Percentiles rank a stretch among this genome's conserved stretches.
phyloP scores from a whole-genome alignment of 2,329 filamentous ascomycete genomes.

The Plenodomus biglobosus region DNA sequence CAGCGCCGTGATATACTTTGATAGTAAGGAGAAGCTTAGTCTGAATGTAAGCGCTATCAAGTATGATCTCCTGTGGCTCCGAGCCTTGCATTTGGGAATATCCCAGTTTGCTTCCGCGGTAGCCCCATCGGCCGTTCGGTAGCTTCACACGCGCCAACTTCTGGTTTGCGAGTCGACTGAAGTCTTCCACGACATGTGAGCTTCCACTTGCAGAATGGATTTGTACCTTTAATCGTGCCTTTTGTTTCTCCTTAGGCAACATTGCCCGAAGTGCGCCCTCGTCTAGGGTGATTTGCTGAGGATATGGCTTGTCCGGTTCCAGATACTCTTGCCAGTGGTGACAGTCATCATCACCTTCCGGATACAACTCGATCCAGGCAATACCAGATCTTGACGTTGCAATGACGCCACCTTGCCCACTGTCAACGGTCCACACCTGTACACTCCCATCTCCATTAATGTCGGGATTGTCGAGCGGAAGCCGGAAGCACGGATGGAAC shows the following conservation, averaged over 20 bases:
- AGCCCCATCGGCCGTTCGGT: slow-evolving; percentile 72
- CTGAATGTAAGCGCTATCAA: slow-evolving; percentile 64
- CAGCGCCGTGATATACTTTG: slow-evolving; percentile 73
- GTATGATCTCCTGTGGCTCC: slow-evolving; percentile 70
- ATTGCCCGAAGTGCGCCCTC: slow-evolving; percentile 73
- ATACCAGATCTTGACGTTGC: slow-evolving; percentile 82
- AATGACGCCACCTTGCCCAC: slow-evolving; percentile 72
- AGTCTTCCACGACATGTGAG: slow-evolving; percentile 74
- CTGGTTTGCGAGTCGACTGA: slow-evolving; percentile 63
- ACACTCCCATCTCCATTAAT: slow-evolving; percentile 69
- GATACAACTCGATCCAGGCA: slow-evolving; percentile 80
- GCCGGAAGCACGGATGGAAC: slow-evolving; percentile 83
- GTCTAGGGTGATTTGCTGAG: slow-evolving; percentile 71
- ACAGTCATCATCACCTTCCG: slow-evolving; percentile 78
- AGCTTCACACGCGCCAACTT: slow-evolving; percentile 75
- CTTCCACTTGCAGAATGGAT: slow-evolving; percentile 77
- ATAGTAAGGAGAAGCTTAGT: slow-evolving; percentile 75
- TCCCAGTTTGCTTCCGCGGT: slow-evolving; percentile 73
- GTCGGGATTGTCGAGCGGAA: slow-evolving; percentile 69
- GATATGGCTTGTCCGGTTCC: slow-evolving; percentile 60
- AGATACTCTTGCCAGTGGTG: slow-evolving; percentile 79
- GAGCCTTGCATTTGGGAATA: slow-evolving; percentile 70
- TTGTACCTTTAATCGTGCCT: slow-evolving; percentile 68
- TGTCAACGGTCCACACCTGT: slow-evolving; percentile 83
- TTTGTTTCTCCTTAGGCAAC: slow-evolving; percentile 72